Conservation (phyloP, 345 rosid species). For the Aegle marmelos region DNA sequence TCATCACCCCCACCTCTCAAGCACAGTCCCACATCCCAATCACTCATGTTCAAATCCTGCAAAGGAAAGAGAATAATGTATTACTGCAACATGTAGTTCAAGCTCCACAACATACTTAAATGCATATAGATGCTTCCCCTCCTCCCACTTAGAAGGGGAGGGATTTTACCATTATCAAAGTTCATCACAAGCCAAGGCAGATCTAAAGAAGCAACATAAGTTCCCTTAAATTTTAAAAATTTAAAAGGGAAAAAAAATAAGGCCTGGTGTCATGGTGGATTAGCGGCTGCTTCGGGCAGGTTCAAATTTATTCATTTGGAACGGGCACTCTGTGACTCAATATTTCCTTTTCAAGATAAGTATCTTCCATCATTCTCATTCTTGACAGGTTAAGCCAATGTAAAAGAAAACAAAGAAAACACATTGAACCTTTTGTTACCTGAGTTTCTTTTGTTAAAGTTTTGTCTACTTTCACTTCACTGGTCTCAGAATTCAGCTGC, state of each 20-base stretch:
- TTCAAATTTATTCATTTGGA: background rate
- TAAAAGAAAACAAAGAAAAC: background rate
- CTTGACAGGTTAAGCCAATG: too few relatives aligned
- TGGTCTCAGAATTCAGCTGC: constrained; percentile 29
- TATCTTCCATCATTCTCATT: too few relatives aligned
- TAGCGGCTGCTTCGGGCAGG: too few relatives aligned
- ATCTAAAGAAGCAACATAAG: background rate
- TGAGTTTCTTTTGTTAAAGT: constrained; percentile 31
- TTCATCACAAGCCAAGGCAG: background rate
- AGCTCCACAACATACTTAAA: background rate
- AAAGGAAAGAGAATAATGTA: constrained; percentile 1
- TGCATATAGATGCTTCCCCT: background rate
- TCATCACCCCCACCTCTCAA: constrained; percentile 43
- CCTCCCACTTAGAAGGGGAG: background rate
- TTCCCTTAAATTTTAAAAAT: background rate
- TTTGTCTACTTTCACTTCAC: constrained; percentile 29
- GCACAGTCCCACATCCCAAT: constrained; percentile 53
- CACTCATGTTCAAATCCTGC: constrained; percentile 49
- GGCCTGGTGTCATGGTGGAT: background rate
- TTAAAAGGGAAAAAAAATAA: background rate
- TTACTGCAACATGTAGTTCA: background rate
- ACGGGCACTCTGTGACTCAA: background rate
- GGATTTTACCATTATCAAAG: background rate
- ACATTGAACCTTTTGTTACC: constrained; percentile 19
- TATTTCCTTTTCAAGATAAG: background rate